Evolutionary conservation across 2,329 filamentous ascomycete species (phyloP).

Genomic region (Talaromyces marneffei): DNA sequence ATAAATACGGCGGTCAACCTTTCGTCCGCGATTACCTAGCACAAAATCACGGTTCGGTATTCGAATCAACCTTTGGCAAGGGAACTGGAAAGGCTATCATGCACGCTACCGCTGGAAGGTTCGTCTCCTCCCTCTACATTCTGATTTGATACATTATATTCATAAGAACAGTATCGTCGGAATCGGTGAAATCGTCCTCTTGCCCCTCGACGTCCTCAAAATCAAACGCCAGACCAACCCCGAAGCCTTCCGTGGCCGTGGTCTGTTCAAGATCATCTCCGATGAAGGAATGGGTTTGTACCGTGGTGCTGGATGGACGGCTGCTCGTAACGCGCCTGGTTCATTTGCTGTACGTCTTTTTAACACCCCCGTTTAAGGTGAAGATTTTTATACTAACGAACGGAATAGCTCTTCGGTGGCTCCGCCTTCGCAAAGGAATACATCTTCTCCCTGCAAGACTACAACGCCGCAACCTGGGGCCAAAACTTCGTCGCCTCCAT

Average conservation of each 20-base stretch:
- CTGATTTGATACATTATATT: slow-evolving; percentile 2
- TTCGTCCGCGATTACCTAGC: slow-evolving; percentile 86
- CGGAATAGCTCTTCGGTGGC: slow-evolving; percentile 77
- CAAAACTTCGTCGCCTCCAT: slow-evolving; percentile 98
- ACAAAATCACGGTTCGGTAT: slow-evolving; percentile 70
- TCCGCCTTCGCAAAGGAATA: slow-evolving; percentile 98
- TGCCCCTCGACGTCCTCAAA: slow-evolving; percentile 95
- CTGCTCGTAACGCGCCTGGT: slow-evolving; percentile 90
- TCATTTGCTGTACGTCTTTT: slow-evolving; percentile 75
- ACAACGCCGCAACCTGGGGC: slow-evolving; percentile 89
- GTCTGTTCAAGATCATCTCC: slow-evolving; percentile 78
- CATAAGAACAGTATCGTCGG: slow-evolving; percentile 66
- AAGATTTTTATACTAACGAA: slow-evolving; percentile 13
- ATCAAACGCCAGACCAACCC: slow-evolving; percentile 99
- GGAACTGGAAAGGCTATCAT: slow-evolving; percentile 97
- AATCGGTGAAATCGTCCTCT: slow-evolving; percentile 91
- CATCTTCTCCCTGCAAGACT: slow-evolving; percentile 80
- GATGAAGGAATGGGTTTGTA: slow-evolving; percentile 96
- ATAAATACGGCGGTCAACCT: slow-evolving; percentile 98
- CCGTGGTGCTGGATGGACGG: slow-evolving; percentile 95
- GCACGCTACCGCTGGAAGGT: slow-evolving; percentile 93
- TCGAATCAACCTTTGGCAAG: slow-evolving; percentile 86
- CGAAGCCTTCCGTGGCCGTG: slow-evolving; percentile 91
- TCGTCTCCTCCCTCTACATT: slow-evolving; percentile 20
- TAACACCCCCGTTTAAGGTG: background rate